These are phyloP conservation scores for Aspergillus caelatus DNA, from an alignment of 2,329 filamentous ascomycete species.

Conservation along the genomic window DNA sequence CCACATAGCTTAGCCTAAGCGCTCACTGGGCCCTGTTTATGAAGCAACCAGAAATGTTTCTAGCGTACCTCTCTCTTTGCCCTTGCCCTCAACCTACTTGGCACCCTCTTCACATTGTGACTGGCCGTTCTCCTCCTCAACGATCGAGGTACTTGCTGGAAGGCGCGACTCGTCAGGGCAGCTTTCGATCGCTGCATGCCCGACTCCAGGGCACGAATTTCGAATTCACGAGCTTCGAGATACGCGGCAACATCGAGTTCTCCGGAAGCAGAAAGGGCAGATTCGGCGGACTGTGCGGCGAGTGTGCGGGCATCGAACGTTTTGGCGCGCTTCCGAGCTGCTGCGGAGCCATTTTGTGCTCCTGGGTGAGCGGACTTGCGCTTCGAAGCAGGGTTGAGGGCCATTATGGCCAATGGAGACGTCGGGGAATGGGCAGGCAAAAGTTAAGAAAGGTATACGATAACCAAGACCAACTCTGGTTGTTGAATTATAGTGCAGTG, in stretches of 20 bases:
- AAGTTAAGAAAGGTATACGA: not conserved
- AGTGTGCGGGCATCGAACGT: conserved; percentile 46
- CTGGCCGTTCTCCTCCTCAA: conserved; percentile 87
- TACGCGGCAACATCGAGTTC: conserved; percentile 85
- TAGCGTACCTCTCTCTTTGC: conserved; percentile 63
- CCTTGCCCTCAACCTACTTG: conserved; percentile 70
- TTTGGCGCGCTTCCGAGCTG: conserved; percentile 48
- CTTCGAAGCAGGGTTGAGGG: conserved; percentile 33
- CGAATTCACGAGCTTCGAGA: conserved; percentile 80
- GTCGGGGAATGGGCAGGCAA: not conserved
- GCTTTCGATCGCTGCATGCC: conserved; percentile 77
- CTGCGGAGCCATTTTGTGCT: conserved; percentile 27
- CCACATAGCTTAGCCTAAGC: not conserved
- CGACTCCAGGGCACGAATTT: conserved; percentile 81
- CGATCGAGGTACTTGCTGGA: conserved; percentile 85
- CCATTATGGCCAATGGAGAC: conserved; percentile 30
- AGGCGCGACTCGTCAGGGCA: conserved; percentile 69
- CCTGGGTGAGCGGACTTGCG: conserved; percentile 32
- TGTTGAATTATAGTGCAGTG: not conserved
- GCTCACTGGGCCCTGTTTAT: not conserved
- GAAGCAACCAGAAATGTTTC: not conserved
- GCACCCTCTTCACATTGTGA: conserved; percentile 91
- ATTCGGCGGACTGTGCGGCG: conserved; percentile 48
- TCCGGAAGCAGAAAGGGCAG: conserved; percentile 63
- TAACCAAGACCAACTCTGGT: not conserved